These are phyloP conservation scores for Linnemannia zychae DNA, from an alignment of 192 early-diverging fungal species.

Conservation along the genomic window DNA sequence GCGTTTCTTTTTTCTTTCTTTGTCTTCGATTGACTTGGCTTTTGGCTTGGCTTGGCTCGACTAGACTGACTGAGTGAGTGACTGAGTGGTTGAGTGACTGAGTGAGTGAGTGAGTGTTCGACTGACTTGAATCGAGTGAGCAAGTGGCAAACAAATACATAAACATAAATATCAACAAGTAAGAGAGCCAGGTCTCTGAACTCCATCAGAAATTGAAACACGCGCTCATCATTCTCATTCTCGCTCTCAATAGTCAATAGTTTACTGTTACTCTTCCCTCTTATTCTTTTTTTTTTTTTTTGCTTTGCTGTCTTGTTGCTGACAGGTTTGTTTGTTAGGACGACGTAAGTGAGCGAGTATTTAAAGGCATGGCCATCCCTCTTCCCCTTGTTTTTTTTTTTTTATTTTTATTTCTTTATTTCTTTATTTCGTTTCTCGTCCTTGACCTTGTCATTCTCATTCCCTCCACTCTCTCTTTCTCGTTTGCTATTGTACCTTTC, in stretches of 20 bases:
- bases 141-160: background rate
- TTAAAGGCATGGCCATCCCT: background rate
- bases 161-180: too few species aligned
- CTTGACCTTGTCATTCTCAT: background rate
- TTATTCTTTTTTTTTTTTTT: background rate
- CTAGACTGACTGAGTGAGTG: background rate
- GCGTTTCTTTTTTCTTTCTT: background rate
- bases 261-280: too few species aligned
- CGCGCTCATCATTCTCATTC: background rate
- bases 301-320: background rate
- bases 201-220: constrained; percentile 1
- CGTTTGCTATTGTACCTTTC: too few species aligned
- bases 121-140: background rate
- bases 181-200: background rate
- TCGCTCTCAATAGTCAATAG: too few species aligned
- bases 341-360: background rate
- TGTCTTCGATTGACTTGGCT: background rate
- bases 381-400: background rate
- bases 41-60: background rate
- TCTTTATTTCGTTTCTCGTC: background rate
- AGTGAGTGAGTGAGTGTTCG: background rate
- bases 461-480: background rate
- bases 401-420: background rate
- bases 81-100: background rate
- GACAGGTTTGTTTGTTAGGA: background rate